A percentile compares a stretch with the other conserved stretches of the same genome.
These are phyloP conservation scores for Mucor sp. DNA, from an alignment of 371 early-diverging fungal genomes.

Conservation along the genomic window DNA sequence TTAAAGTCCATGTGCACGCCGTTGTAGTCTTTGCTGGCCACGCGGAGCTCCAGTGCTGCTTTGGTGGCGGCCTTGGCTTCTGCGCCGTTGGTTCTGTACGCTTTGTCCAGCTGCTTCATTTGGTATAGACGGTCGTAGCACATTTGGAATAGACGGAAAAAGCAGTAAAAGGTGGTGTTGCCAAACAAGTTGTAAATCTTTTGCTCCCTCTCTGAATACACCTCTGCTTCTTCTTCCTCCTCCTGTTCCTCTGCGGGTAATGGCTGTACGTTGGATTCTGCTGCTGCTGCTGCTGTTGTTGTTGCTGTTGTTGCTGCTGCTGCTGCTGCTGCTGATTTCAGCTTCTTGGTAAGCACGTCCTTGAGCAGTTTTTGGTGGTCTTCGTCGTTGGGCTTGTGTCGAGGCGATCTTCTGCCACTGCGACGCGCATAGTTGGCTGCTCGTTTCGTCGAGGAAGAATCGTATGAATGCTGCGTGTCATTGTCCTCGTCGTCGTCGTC, in stretches of 20 bases:
- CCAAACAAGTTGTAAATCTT: conserved; percentile 63
- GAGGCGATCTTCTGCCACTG: conserved; percentile 17
- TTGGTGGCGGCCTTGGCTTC: conserved; percentile 60
- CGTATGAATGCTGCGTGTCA: conserved; percentile 16
- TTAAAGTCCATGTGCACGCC: conserved; percentile 31
- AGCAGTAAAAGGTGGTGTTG: conserved; percentile 81
- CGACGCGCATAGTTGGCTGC: background rate
- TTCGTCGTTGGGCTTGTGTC: conserved; percentile 18
- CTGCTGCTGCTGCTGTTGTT: background rate
- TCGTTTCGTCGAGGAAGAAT: conserved; percentile 10
- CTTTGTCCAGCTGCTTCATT: conserved; percentile 70
- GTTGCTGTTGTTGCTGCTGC: background rate
- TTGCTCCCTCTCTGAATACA: conserved; percentile 22
- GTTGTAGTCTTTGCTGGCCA: conserved; percentile 11
- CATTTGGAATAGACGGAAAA: conserved; percentile 86
- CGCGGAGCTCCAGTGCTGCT: conserved; percentile 31
- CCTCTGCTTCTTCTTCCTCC: conserved; percentile 7
- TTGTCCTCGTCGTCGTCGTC: conserved; percentile 20
- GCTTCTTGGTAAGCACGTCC: conserved; percentile 25
- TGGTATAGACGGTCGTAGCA: conserved; percentile 73
- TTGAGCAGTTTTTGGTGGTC: conserved; percentile 22
- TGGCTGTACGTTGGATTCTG: conserved; percentile 1
- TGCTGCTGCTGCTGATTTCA: conserved; percentile 8
- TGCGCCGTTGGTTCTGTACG: conserved; percentile 56
- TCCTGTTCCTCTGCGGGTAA: conserved; percentile 3